Percentiles rank a stretch among this genome's conserved stretches.
phyloP scores from a whole-genome alignment of 768 basidiomycete species.

The Candolleomyces eurysporus region DNA sequence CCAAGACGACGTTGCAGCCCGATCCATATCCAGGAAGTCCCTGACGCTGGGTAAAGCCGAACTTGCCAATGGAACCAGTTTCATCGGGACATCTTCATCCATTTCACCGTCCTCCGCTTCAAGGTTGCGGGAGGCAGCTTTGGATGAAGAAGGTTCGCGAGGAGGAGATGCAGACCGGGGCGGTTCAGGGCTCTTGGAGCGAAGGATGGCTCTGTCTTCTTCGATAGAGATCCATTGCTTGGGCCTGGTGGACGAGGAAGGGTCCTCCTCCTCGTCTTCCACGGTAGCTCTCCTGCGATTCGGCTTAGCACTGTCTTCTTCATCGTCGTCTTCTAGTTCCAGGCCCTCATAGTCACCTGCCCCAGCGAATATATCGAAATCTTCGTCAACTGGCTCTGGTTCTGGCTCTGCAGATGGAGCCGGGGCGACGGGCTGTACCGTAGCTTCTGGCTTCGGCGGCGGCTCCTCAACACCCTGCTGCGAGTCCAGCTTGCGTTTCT shows the following conservation, averaged over 20 bases:
- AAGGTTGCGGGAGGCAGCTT: background rate
- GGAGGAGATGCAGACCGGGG: background rate
- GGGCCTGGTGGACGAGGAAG: background rate
- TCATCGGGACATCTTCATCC: constrained; percentile 43
- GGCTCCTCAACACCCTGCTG: constrained; percentile 14
- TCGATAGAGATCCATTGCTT: constrained; percentile 14
- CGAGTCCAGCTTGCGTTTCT: constrained; percentile 44
- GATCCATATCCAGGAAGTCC: constrained; percentile 77
- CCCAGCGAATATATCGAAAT: constrained; percentile 86
- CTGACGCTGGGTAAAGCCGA: constrained; percentile 81
- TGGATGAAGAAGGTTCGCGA: constrained; percentile 11
- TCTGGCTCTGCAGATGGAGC: constrained; percentile 17
- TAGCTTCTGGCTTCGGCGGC: constrained; percentile 24
- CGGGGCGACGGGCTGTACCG: constrained; percentile 15
- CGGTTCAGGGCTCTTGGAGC: background rate
- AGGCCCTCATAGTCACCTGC: constrained; percentile 82
- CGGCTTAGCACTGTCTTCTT: constrained; percentile 23
- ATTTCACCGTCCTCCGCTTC: constrained; percentile 36
- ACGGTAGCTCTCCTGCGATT: constrained; percentile 1
- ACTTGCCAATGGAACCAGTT: constrained; percentile 74
- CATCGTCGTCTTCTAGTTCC: constrained; percentile 52
- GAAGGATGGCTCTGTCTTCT: constrained; percentile 8
- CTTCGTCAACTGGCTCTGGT: constrained; percentile 44
- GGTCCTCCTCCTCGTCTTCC: background rate
- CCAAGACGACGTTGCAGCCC: constrained; percentile 58